Conservation (phyloP, 2,329 filamentous ascomycete species). For the Zalaria sp. region DNA sequence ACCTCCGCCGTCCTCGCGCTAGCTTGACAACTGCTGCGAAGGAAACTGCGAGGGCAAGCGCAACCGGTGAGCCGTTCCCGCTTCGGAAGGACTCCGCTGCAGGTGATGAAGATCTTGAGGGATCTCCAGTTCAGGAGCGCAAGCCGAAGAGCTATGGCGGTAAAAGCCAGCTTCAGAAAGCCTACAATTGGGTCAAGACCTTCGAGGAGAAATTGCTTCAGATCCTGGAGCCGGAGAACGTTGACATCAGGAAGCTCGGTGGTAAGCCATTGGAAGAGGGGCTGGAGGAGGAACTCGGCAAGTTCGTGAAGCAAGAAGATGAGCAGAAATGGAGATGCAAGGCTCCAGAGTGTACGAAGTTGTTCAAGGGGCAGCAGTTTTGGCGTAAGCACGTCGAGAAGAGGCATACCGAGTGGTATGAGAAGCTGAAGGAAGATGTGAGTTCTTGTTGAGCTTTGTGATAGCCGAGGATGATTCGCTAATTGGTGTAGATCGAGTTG, state of each 20-base stretch:
- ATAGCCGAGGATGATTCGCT: conserved; percentile 1
- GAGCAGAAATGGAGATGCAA: conserved; percentile 95
- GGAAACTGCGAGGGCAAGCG: conserved; percentile 73
- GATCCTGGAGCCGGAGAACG: conserved; percentile 77
- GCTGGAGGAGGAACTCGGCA: conserved; percentile 69
- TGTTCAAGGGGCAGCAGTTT: conserved; percentile 95
- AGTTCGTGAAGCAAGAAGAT: conserved; percentile 92
- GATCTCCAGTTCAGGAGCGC: conserved; percentile 55
- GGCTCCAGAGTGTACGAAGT: conserved; percentile 85
- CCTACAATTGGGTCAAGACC: conserved; percentile 97
- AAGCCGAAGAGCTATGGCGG: conserved; percentile 45
- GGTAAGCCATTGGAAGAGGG: conserved; percentile 79
- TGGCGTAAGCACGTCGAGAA: conserved; percentile 99
- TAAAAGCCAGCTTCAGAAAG: conserved; percentile 71
- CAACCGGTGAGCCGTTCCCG: conserved; percentile 69
- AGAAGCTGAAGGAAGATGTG: conserved; percentile 70
- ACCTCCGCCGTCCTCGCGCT: conserved; percentile 78
- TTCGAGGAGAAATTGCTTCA: conserved; percentile 95
- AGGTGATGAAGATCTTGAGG: conserved; percentile 40
- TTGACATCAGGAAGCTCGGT: conserved; percentile 80
- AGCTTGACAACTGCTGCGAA: conserved; percentile 74
- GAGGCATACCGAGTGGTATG: conserved; percentile 78
- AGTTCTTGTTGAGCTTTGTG: conserved; percentile 20
- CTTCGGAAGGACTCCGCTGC: conserved; percentile 28
- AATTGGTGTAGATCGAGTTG: conserved; percentile 54